Evolutionary conservation across 2,329 filamentous ascomycete species (phyloP).

Genomic region (Acrocalymma vagum): DNA sequence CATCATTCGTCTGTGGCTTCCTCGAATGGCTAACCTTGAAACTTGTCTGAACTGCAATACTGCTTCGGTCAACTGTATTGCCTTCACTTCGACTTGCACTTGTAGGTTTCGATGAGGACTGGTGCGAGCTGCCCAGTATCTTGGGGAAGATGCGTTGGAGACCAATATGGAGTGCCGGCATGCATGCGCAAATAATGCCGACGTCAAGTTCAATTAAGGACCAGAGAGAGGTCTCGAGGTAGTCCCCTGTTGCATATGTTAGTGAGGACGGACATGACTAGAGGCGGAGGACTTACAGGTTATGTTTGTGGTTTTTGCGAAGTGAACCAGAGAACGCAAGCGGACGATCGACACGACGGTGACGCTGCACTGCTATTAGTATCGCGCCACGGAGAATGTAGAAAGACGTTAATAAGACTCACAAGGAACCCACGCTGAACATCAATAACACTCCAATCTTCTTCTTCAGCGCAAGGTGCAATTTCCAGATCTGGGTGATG

Average conservation of each 20-base stretch:
- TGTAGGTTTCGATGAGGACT: conserved; percentile 10
- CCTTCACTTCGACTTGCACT: background rate
- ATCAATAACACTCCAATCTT: conserved; percentile 46
- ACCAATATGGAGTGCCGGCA: conserved; percentile 47
- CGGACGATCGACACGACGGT: conserved; percentile 53
- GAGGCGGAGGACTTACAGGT: conserved; percentile 28
- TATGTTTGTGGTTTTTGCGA: conserved; percentile 50
- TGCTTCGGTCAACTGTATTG: background rate
- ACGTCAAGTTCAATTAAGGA: conserved; percentile 50
- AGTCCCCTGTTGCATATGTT: conserved; percentile 24
- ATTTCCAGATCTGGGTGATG: conserved; percentile 35
- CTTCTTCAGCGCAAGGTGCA: conserved; percentile 41
- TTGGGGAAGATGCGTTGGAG: conserved; percentile 40
- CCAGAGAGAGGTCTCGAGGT: conserved; percentile 47
- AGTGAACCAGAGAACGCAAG: conserved; percentile 49
- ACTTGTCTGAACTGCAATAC: conserved; percentile 10
- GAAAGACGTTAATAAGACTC: conserved; percentile 3
- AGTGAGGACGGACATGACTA: background rate
- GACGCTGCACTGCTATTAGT: conserved; percentile 43
- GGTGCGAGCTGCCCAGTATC: conserved; percentile 28
- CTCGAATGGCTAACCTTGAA: conserved; percentile 14
- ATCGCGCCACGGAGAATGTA: background rate
- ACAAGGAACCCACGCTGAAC: conserved; percentile 49
- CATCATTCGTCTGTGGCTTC: conserved; percentile 25
- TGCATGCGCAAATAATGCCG: conserved; percentile 52